phyloP scores from a whole-genome alignment of 164 flowering plant species.

The Umbilicus rupestris region DNA sequence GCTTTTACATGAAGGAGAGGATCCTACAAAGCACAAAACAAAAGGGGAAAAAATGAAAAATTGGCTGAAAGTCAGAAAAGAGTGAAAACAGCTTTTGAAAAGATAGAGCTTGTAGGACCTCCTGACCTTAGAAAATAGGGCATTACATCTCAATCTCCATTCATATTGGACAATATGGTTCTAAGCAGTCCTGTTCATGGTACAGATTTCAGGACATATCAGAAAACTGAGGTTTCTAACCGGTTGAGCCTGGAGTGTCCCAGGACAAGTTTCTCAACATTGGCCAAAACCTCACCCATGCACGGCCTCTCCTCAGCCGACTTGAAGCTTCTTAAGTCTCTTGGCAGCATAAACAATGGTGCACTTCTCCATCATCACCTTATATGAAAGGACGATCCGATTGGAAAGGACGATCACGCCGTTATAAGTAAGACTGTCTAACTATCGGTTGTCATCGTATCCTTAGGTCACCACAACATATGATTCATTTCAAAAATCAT shows the following conservation, averaged over 20 bases:
- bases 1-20: background rate
- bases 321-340: constrained; percentile 45
- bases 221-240: no score
- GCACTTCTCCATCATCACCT: constrained; percentile 32
- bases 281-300: constrained; percentile 33
- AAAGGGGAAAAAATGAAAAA: constrained; percentile 20
- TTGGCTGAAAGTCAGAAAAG: constrained; percentile 7
- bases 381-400: no score
- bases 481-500: no score
- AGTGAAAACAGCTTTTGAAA: background rate
- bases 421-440: no score
- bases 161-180: no score
- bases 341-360: constrained; percentile 35
- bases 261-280: constrained; percentile 35
- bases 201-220: no score
- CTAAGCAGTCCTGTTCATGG: no score
- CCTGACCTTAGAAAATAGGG: background rate
- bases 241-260: constrained; percentile 40
- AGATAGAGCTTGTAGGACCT: background rate
- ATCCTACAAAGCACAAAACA: constrained; percentile 12
- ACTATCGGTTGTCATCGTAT: no score
- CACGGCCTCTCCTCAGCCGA: constrained; percentile 36
- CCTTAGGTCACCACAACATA: no score
- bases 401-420: no score
- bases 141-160: no score